phyloP scores from a whole-genome alignment of 371 early-diverging fungal genomes.

The Haplosporangium sp. region DNA sequence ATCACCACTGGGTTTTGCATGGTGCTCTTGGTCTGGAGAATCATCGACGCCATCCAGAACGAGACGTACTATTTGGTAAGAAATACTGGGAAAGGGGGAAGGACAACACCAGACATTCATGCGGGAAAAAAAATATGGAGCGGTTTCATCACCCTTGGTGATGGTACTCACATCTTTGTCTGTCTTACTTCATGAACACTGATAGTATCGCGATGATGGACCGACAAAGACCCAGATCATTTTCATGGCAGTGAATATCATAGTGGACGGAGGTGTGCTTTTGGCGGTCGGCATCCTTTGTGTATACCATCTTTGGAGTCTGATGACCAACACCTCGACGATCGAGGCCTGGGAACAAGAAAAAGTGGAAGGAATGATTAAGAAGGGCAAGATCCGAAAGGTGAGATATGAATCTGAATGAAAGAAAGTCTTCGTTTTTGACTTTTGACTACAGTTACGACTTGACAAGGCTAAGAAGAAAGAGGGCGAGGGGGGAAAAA shows the following conservation, averaged over 20 bases:
- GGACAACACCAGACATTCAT: neutral
- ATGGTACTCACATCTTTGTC: neutral
- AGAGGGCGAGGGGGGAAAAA: too few relatives aligned
- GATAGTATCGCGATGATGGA: conserved; percentile 58
- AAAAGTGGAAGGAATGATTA: conserved; percentile 82
- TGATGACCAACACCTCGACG: conserved; percentile 91
- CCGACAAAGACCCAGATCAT: conserved; percentile 70
- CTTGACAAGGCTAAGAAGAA: neutral
- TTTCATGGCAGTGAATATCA: conserved; percentile 79
- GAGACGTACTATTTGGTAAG: conserved; percentile 58
- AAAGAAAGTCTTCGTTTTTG: neutral
- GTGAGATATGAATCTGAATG: conserved; percentile 34
- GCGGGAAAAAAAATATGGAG: too few relatives aligned
- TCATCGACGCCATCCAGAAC: conserved; percentile 62
- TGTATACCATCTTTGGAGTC: conserved; percentile 86
- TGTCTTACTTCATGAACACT: neutral
- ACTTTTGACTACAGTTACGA: neutral
- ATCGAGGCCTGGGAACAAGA: conserved; percentile 92
- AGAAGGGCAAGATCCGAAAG: conserved; percentile 68
- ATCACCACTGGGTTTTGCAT: conserved; percentile 65
- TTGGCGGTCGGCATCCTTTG: conserved; percentile 85
- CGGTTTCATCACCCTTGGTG: too few relatives aligned
- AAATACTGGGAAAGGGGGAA: neutral
- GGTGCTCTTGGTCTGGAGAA: conserved; percentile 54
- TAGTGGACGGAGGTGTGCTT: conserved; percentile 74